These are phyloP conservation scores for Pseudonitzschia multiseries DNA, from an alignment of 108 stramenopile species.

Conservation along the genomic window DNA sequence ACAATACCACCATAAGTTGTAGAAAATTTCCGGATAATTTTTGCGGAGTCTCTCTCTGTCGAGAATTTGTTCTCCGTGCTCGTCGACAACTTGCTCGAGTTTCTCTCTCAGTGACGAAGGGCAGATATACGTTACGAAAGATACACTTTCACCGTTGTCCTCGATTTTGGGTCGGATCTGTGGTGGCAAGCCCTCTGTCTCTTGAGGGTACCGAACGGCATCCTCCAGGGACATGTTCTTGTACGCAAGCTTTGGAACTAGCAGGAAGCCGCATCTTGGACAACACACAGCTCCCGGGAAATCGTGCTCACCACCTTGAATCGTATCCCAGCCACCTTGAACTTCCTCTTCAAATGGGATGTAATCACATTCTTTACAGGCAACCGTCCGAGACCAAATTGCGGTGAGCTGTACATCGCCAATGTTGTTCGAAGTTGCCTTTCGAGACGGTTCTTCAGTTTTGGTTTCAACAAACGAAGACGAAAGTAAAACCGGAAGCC, in stretches of 20 bases:
- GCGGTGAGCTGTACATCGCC: conserved; percentile 51
- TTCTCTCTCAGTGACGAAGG: conserved; percentile 55
- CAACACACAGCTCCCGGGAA: conserved; percentile 49
- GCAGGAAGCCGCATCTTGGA: conserved; percentile 59
- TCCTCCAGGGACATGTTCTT: conserved; percentile 46
- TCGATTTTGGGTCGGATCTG: conserved; percentile 44
- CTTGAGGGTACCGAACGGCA: conserved; percentile 16
- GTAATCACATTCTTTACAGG: conserved; percentile 70
- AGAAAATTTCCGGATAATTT: conserved; percentile 69
- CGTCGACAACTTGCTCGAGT: conserved; percentile 65
- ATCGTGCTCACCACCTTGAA: conserved; percentile 46
- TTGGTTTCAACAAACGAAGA: conserved; percentile 56
- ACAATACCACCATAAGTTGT: conserved; percentile 88
- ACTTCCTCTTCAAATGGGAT: conserved; percentile 87
- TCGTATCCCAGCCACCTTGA: conserved; percentile 78
- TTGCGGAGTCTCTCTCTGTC: conserved; percentile 56
- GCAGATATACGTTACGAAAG: conserved; percentile 65
- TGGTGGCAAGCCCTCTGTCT: conserved; percentile 49
- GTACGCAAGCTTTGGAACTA: conserved; percentile 68
- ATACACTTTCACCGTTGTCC: conserved; percentile 23
- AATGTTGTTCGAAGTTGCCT: conserved; percentile 1
- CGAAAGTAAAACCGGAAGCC: conserved; percentile 72
- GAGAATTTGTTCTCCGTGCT: conserved; percentile 76
- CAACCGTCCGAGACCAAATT: conserved; percentile 72
- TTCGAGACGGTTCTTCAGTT: not conserved